Percentiles rank a stretch among this genome's conserved stretches.
Evolutionary conservation across 306 rosid genomes (phyloP).

Genomic region (Lithocarpus polystachyus): DNA sequence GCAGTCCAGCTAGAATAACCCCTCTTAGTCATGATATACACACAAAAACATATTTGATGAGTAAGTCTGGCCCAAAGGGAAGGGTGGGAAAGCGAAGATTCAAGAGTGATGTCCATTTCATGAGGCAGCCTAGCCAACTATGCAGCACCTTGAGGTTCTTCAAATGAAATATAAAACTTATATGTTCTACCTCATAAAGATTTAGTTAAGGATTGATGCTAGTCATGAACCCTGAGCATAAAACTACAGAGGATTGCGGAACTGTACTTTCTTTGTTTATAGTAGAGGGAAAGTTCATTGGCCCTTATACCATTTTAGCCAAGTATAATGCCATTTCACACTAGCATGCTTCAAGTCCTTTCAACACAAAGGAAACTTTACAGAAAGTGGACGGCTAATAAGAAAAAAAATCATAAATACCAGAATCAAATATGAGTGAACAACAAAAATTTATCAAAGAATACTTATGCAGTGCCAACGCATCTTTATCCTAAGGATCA

Average conservation of each 20-base stretch:
- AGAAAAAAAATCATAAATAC: not conserved
- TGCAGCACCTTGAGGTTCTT: too few species aligned
- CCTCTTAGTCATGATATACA: not conserved
- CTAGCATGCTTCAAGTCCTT: not conserved
- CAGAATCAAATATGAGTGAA: constrained; percentile 7
- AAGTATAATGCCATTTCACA: not conserved
- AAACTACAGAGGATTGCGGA: not conserved
- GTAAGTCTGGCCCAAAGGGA: too few species aligned
- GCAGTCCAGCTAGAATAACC: not conserved
- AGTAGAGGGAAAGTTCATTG: not conserved
- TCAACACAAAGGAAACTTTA: not conserved
- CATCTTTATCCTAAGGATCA: constrained; percentile 1
- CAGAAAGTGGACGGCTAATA: constrained; percentile 1
- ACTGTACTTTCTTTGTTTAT: not conserved
- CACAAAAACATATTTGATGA: too few species aligned
- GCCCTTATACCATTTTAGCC: not conserved
- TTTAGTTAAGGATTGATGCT: not conserved
- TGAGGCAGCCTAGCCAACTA: too few species aligned
- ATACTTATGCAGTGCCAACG: not conserved
- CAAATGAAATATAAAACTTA: not conserved
- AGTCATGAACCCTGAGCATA: not conserved
- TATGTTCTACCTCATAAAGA: not conserved
- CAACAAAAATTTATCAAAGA: not conserved
- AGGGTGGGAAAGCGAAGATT: too few species aligned
- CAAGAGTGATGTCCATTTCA: too few species aligned